Base-by-base conservation (phyloP, 2,329 filamentous ascomycete species). In the Eutypella sp. region DNA sequence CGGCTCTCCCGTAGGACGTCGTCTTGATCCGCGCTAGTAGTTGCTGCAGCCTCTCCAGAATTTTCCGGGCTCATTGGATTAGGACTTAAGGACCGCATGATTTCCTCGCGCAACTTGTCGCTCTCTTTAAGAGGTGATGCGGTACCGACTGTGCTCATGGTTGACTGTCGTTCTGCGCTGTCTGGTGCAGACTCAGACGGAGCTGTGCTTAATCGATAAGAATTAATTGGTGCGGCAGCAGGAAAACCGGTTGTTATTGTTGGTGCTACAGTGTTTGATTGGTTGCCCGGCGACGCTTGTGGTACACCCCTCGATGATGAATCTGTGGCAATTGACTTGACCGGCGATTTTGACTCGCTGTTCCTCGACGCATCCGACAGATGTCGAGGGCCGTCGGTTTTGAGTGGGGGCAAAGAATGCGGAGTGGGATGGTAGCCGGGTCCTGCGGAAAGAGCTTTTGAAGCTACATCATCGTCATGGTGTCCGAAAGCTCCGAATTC, bases 21-120 rank as follows among this genome's bases (percentile, higher is more conserved):
- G 13, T 50, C 55, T 5, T 49, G 51, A 1, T 31, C 25, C 13
- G 54, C 48, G 18, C 57, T 45, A 46, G 15, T 50, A 42, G 23
- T 48, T 40, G 39, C 46, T 11, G 53, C 40, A 13, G 54, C 37
- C 19, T 33, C 47, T 27, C 49, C 41, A 8, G 47, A 53, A 23
- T 50, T 48, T 18, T 55, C 55, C 1, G 63, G 55, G 22, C 48
- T 47, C 6, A 57, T 40, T 5, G 66, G 57, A 24, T 66, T 66
- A 11, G 82, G 76, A 45, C 75, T 82, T 2, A 91, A 69, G 36
- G 81, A 86, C 47, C 79, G 81, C 44, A 89, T 81, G 45, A 91
- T 91, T 56, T 91, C 87, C 48, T 88, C 84, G 23, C 82, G 76
- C 40, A 91, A 63, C 46, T 78, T 73, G 53, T 91, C 87, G 56